These are phyloP conservation scores for Daldinia caldariorum DNA, from an alignment of 495 filamentous ascomycete genomes.

Conservation along the genomic window DNA sequence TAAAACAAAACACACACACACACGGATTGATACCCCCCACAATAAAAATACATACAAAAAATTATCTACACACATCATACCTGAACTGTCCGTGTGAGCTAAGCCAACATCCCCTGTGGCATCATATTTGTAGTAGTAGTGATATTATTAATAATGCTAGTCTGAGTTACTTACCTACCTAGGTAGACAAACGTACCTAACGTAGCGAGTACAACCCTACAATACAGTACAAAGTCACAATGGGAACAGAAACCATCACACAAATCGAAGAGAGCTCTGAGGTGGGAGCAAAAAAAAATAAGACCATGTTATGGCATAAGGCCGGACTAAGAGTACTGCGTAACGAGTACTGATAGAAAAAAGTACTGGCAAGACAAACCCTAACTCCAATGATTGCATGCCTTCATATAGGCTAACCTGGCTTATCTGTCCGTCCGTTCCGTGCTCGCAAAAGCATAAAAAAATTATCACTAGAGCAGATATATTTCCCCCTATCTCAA, in stretches of 20 bases:
- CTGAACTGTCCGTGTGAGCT: neutral
- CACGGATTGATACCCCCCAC: constrained; percentile 26
- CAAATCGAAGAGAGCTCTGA: neutral
- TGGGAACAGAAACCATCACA: neutral
- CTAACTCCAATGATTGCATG: constrained; percentile 21
- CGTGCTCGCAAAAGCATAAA: constrained; percentile 1
- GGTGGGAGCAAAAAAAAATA: neutral
- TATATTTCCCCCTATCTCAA: neutral
- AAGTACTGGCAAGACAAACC: constrained; percentile 15
- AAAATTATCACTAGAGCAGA: constrained; percentile 3
- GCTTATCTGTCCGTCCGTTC: constrained; percentile 9
- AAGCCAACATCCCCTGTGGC: neutral
- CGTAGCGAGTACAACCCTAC: neutral
- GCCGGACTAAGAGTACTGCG: constrained; percentile 22
- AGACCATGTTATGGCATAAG: constrained; percentile 19
- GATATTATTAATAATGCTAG: too few relatives aligned
- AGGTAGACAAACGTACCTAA: neutral
- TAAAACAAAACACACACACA: neutral
- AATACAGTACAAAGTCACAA: neutral
- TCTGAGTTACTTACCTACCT: neutral
- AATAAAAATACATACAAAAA: neutral
- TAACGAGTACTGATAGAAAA: constrained; percentile 9
- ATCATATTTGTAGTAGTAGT: neutral
- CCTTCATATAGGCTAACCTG: constrained; percentile 8
- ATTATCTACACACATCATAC: neutral